Evolutionary conservation across 2,329 filamentous ascomycete species (phyloP).

Genomic region (Domatiomyces globalis): DNA sequence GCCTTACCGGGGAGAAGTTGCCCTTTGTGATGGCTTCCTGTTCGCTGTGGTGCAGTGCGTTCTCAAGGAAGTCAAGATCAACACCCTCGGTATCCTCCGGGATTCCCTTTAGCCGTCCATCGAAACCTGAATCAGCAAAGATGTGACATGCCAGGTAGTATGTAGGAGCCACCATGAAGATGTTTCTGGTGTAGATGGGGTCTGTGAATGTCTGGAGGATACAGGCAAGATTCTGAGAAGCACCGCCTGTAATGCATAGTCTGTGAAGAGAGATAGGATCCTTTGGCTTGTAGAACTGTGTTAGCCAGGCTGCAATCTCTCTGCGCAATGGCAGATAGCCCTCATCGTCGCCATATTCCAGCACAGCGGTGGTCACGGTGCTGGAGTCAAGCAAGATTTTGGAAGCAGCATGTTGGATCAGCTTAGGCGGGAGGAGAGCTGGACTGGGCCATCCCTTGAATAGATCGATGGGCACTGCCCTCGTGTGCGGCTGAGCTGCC

Average conservation of each 20-base stretch:
- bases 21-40: slow-evolving; percentile 25
- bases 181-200: slow-evolving; percentile 54
- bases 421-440: slow-evolving; percentile 47
- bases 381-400: slow-evolving; percentile 30
- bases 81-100: slow-evolving; percentile 68
- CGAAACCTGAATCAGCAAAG: slow-evolving; percentile 67
- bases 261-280: slow-evolving; percentile 37
- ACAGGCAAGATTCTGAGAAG: slow-evolving; percentile 66
- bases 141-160: slow-evolving; percentile 79
- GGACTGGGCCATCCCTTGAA: slow-evolving; percentile 36
- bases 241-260: slow-evolving; percentile 72
- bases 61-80: slow-evolving; percentile 48
- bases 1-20: slow-evolving; percentile 24
- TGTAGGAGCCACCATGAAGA: slow-evolving; percentile 71
- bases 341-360: slow-evolving; percentile 66
- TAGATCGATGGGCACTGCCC: slow-evolving; percentile 25
- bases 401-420: slow-evolving; percentile 47
- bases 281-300: slow-evolving; percentile 41
- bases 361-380: slow-evolving; percentile 46
- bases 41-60: slow-evolving; percentile 38
- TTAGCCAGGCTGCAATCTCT: slow-evolving; percentile 57
- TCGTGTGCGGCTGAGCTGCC: not conserved
- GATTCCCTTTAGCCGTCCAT: slow-evolving; percentile 50
- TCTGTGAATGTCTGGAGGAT: slow-evolving; percentile 70
- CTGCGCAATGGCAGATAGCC: slow-evolving; percentile 58